Evolutionary conservation across 345 rosid genomes (phyloP).

Genomic region (Gossypium stocksii): DNA sequence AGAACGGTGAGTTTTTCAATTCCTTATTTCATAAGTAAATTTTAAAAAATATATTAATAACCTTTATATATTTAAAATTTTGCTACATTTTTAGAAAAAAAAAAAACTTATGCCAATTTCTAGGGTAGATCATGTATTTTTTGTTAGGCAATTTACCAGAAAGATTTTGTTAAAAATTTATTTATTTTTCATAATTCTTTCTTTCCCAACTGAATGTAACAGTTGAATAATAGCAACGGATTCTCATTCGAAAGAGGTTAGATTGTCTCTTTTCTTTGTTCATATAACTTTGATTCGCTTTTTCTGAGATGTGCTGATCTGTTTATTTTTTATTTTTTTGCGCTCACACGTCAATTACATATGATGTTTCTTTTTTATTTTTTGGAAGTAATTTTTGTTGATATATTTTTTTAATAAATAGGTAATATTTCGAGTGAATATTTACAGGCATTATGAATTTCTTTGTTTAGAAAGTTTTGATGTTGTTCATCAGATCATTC

Average conservation of each 20-base stretch:
- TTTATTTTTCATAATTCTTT: background rate
- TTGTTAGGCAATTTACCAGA: background rate
- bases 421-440: background rate
- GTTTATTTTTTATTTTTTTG: background rate
- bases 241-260: conserved; percentile 59
- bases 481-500: background rate
- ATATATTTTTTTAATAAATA: background rate
- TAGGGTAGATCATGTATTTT: background rate
- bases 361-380: background rate
- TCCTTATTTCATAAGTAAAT: too few relatives aligned
- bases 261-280: conserved; percentile 12
- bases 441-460: background rate
- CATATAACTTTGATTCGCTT: background rate
- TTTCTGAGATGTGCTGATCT: conserved; percentile 4
- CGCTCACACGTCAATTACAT: background rate
- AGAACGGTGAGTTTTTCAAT: background rate
- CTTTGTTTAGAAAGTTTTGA: background rate
- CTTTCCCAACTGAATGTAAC: conserved; percentile 36
- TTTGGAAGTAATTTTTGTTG: background rate
- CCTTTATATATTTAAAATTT: background rate
- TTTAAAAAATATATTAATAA: too few relatives aligned
- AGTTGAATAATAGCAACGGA: conserved; percentile 33
- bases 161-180: background rate
- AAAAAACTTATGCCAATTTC: background rate
- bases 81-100: background rate